phyloP scores from a whole-genome alignment of 768 basidiomycete genomes.

The Suillus variegatus region DNA sequence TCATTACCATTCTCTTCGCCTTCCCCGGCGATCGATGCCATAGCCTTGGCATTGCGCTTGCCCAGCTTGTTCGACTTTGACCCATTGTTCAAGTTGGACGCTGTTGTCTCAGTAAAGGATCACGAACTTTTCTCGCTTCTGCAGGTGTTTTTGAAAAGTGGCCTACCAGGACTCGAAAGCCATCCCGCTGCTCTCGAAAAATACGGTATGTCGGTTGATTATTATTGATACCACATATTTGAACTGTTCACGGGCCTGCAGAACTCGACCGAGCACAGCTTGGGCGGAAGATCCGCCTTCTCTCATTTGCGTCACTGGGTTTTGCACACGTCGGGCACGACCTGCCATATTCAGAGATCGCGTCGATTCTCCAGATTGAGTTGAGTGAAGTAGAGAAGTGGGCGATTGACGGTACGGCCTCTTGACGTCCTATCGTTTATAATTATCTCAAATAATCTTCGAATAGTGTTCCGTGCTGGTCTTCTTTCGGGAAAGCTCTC shows the following conservation, averaged over 20 bases:
- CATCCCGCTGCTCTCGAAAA: conserved; percentile 52
- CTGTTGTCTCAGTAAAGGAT: conserved; percentile 59
- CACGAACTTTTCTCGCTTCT: conserved; percentile 76
- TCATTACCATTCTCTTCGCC: conserved; percentile 58
- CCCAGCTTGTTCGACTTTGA: conserved; percentile 81
- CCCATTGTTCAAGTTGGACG: conserved; percentile 73
- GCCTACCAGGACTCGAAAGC: conserved; percentile 51
- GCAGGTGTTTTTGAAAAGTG: conserved; percentile 69
- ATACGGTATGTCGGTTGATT: conserved; percentile 48
- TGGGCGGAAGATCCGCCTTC: conserved; percentile 77
- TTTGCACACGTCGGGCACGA: conserved; percentile 76
- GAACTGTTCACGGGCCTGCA: conserved; percentile 20
- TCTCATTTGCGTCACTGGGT: conserved; percentile 77
- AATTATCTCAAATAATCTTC: not conserved
- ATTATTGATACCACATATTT: too few species aligned
- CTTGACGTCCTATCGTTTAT: not conserved
- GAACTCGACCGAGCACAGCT: conserved; percentile 60
- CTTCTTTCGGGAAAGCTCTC: conserved; percentile 83
- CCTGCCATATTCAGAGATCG: conserved; percentile 71
- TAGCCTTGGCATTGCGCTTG: conserved; percentile 64
- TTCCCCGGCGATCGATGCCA: conserved; percentile 56
- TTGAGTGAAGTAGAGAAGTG: conserved; percentile 75
- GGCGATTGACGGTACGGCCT: conserved; percentile 76
- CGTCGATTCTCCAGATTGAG: conserved; percentile 66
- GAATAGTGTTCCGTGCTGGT: conserved; percentile 74